These are phyloP conservation scores for Komagataea norvegica DNA, from an alignment of 1,139 yeast genomes.

Conservation along the genomic window DNA sequence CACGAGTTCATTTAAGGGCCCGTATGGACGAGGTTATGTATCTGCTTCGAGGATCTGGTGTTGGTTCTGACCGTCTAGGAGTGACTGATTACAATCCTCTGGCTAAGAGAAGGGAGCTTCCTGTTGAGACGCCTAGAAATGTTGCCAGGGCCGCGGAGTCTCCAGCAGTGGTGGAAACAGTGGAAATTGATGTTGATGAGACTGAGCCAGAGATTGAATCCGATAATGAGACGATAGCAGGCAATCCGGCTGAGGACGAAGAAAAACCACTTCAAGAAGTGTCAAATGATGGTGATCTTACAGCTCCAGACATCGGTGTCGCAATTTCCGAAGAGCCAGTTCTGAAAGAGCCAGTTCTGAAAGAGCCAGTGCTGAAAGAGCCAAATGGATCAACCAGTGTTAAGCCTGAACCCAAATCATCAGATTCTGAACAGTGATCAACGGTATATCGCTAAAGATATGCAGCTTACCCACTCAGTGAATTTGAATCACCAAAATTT, in stretches of 20 bases:
- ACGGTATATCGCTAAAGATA: no score
- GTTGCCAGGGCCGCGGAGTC: neutral
- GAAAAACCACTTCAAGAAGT: neutral
- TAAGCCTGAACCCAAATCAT: no score
- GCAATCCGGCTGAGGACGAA: neutral
- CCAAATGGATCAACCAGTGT: no score
- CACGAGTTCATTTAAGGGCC: conserved; percentile 7
- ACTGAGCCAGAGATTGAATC: conserved; percentile 4
- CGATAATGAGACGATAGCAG: conserved; percentile 6
- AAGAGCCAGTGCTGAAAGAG: neutral
- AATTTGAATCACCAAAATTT: no score
- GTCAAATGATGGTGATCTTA: no score
- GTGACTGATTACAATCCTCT: neutral
- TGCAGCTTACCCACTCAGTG: no score
- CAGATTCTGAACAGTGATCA: no score
- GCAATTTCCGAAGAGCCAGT: no score
- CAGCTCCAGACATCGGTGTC: no score
- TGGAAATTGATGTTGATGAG: conserved; percentile 4
- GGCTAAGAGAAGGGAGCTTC: neutral
- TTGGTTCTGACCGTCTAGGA: neutral
- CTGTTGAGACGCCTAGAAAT: neutral
- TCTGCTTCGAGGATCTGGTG: neutral
- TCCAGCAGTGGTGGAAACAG: conserved; percentile 1
- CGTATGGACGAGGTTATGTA: conserved; percentile 10
- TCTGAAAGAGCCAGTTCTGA: no score